Conservation (phyloP, 192 early-diverging fungal genomes). For the Rhizophagus clarus region DNA sequence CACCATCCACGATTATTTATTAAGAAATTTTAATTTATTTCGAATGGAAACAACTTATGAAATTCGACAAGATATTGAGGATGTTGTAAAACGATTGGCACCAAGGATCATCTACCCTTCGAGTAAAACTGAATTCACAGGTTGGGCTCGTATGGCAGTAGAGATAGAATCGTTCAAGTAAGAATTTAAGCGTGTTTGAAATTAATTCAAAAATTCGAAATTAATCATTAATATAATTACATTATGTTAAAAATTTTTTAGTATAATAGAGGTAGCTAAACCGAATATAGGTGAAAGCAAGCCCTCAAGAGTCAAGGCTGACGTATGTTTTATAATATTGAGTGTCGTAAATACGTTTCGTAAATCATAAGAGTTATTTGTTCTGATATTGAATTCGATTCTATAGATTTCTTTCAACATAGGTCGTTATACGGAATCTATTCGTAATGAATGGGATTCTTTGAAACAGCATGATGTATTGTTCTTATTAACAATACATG, state of each 20-base stretch:
- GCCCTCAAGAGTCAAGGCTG: conserved; percentile 78
- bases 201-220: neutral
- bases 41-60: conserved; percentile 81
- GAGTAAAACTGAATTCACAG: conserved; percentile 73
- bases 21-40: conserved; percentile 82
- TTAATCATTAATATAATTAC: neutral
- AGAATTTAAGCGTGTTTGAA: neutral
- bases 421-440: conserved; percentile 64
- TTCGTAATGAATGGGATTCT: conserved; percentile 87
- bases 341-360: neutral
- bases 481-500: conserved; percentile 76
- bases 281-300: conserved; percentile 71
- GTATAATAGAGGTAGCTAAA: conserved; percentile 71
- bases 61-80: conserved; percentile 87
- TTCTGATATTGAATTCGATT: neutral
- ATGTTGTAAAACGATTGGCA: conserved; percentile 79
- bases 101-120: conserved; percentile 61
- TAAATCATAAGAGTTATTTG: neutral
- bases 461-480: conserved; percentile 86
- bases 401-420: conserved; percentile 58
- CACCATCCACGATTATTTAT: conserved; percentile 88
- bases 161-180: conserved; percentile 66
- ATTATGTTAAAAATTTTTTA: conserved; percentile 19
- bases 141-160: conserved; percentile 93
- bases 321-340: conserved; percentile 51